Percentiles rank a stretch among this genome's conserved stretches.
Evolutionary conservation across 1,284 basidiomycete species (phyloP).

Genomic region (Cutaneotrichosporon sp.): DNA sequence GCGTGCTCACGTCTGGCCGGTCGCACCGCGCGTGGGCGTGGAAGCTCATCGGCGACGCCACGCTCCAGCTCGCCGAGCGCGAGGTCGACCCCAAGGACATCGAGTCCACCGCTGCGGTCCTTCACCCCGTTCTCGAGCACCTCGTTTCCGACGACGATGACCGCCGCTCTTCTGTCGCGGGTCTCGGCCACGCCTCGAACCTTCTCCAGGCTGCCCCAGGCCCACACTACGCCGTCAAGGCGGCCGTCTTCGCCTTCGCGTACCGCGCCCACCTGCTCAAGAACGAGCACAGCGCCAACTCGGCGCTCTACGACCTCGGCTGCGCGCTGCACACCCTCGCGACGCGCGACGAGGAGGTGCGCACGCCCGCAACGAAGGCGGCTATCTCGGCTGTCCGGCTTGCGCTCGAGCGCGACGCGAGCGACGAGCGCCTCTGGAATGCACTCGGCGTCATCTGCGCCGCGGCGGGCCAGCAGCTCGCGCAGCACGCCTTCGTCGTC

Average conservation of each 20-base stretch:
- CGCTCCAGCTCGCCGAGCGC: conserved; percentile 63
- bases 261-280: conserved; percentile 70
- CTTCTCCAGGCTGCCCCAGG: conserved; percentile 34
- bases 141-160: conserved; percentile 50
- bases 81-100: conserved; percentile 45
- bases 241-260: conserved; percentile 70
- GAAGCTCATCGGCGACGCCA: conserved; percentile 82
- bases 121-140: conserved; percentile 42
- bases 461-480: conserved; percentile 50
- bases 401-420: conserved; percentile 73
- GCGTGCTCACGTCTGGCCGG: conserved; percentile 60
- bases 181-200: conserved; percentile 44
- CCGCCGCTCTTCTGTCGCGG: conserved; percentile 38
- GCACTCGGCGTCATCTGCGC: conserved; percentile 49
- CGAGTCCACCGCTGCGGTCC: conserved; percentile 30
- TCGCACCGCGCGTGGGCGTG: conserved; percentile 74
- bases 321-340: conserved; percentile 64
- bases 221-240: conserved; percentile 56
- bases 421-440: conserved; percentile 78
- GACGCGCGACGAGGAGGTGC: conserved; percentile 41
- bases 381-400: conserved; percentile 68
- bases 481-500: conserved; percentile 91
- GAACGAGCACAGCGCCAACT: conserved; percentile 61
- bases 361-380: conserved; percentile 57
- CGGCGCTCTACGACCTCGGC: conserved; percentile 76